Evolutionary conservation across 108 stramenopile genomes (phyloP), one percentile per base, ranked within the genome.

Genomic region (Skeletonema grethae): DNA sequence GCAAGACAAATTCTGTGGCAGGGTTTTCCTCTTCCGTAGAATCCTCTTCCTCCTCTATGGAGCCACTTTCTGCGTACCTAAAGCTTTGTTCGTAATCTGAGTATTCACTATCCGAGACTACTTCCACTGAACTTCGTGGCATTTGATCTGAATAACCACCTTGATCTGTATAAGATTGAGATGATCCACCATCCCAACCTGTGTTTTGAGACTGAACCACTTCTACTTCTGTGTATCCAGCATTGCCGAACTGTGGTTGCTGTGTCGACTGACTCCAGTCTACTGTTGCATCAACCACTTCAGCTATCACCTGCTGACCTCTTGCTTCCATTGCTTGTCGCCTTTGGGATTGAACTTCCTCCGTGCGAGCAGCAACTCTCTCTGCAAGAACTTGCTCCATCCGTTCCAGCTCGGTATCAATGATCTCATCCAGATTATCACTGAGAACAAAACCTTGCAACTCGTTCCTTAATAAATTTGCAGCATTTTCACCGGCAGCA

Each of bases 51-150:
- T 79, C 75, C 41, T 43, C 41, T 15, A 57, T 45, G 29, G 78
- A 76, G 38, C 65, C 65, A 12, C 67, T 75, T 53, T 77, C 82
- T 57, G 73, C 84, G 9, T 69, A 65, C 39, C 73, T 85, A 35
- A 85, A 82, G 64, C 65, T 59, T 57, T 83, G 83, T 48, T 87
- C 76, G 15, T 85, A 86, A 16, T 73, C 80, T 12, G 85, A 86
- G 63, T 87, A 87, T 35, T 89, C 91, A 41, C 81, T 80, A 61
- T 92, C 88, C 11, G 87, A 69, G 8, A 89, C 79, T 41, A 92
- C 60, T 69, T 92, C 91, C 9, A 85, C 88, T 7, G 56, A 57
- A 48, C 67, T 78, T 9, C 46, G 20, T 31, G 32, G 45, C 41
- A 22, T 24, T 48, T 63, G 48, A 55, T 55, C 31, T 18, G 56